A percentile compares a stretch with the other conserved stretches of the same genome.
Evolutionary conservation across 768 basidiomycete genomes (phyloP).

Genomic region (Auricularia auricula-judae): DNA sequence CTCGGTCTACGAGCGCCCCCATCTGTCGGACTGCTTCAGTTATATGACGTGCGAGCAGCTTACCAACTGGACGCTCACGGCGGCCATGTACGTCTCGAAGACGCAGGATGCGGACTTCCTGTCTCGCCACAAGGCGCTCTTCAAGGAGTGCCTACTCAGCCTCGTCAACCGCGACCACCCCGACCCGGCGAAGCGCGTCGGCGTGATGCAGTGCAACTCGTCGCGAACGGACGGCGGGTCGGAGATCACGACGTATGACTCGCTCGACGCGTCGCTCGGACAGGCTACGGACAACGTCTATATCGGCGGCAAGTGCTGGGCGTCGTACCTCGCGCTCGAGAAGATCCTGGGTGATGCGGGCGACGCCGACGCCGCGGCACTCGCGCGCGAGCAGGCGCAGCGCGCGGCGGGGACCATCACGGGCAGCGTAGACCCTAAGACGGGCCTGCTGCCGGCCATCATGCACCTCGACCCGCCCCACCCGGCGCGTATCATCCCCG

Average conservation of each 20-base stretch:
- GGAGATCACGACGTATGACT: conserved; percentile 1
- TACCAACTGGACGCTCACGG: neutral
- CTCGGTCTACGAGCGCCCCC: neutral
- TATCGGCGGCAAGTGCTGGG: conserved; percentile 1
- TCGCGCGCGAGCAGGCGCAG: neutral
- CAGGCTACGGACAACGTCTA: neutral
- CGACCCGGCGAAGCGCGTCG: neutral
- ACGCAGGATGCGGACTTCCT: neutral
- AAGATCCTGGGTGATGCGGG: neutral
- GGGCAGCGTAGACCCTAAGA: neutral
- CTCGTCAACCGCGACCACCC: conserved; percentile 1
- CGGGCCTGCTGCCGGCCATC: neutral
- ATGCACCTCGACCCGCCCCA: neutral
- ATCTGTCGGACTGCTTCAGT: conserved; percentile 1
- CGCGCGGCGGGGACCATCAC: neutral
- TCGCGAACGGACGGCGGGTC: neutral
- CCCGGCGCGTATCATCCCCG: neutral
- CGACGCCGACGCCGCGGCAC: neutral
- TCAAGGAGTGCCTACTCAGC: neutral
- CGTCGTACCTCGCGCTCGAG: conserved; percentile 2
- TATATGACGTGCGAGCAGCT: conserved; percentile 2
- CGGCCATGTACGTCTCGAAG: neutral
- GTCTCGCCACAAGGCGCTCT: neutral
- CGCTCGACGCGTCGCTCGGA: conserved; percentile 1
- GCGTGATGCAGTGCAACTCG: neutral